These are phyloP conservation scores for Biscogniauxia mediterranea DNA, from an alignment of 2,329 filamentous ascomycete genomes.

Conservation along the genomic window DNA sequence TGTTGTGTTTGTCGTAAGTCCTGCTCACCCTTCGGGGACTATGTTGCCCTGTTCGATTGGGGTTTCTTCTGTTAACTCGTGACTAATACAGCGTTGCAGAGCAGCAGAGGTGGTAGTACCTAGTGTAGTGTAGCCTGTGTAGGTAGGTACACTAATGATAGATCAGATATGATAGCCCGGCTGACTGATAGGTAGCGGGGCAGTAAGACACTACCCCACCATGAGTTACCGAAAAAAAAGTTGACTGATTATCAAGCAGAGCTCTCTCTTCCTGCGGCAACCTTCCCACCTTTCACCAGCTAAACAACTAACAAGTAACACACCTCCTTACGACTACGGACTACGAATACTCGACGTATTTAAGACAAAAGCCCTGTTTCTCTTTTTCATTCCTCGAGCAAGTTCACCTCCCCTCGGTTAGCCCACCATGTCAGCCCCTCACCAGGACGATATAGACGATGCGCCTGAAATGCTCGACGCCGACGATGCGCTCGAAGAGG, in stretches of 20 bases:
- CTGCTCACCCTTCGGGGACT: too few relatives aligned
- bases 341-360: background rate
- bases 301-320: background rate
- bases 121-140: too few relatives aligned
- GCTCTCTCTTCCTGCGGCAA: conserved; percentile 1
- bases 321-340: too few relatives aligned
- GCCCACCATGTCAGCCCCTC: conserved; percentile 34
- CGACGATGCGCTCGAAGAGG: conserved; percentile 75
- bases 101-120: too few relatives aligned
- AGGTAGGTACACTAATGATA: background rate
- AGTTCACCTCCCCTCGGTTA: background rate
- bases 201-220: conserved; percentile 22
- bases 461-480: conserved; percentile 71
- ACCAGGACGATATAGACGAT: conserved; percentile 48
- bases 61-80: background rate
- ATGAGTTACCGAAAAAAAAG: conserved; percentile 17
- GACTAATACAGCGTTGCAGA: background rate
- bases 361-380: too few relatives aligned
- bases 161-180: background rate
- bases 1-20: too few relatives aligned
- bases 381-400: too few relatives aligned
- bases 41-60: too few relatives aligned
- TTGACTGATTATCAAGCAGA: conserved; percentile 27
- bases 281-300: conserved; percentile 5
- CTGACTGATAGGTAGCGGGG: background rate